Percentiles rank a stretch among this genome's conserved stretches.
phyloP scores from a whole-genome alignment of 1,139 yeast genomes.

The Groenewaldozyma sp. region DNA sequence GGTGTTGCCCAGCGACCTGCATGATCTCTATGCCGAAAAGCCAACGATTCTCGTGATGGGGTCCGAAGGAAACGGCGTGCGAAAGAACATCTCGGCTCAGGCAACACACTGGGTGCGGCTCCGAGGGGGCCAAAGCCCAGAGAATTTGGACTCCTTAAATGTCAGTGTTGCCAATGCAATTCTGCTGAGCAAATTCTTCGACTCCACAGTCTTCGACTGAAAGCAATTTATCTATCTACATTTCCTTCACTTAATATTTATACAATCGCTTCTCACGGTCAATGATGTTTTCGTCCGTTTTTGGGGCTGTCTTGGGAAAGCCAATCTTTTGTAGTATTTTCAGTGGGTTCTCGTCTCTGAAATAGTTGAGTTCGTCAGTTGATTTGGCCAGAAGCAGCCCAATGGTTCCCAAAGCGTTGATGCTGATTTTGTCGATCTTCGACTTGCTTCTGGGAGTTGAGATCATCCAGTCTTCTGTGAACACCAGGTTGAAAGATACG shows the following conservation, averaged over 20 bases:
- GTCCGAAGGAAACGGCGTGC: constrained; percentile 75
- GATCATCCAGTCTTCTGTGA: constrained; percentile 78
- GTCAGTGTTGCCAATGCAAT: constrained; percentile 86
- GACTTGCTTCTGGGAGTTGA: constrained; percentile 63
- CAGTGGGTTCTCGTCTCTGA: constrained; percentile 25
- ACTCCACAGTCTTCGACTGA: constrained; percentile 14
- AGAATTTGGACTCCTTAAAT: constrained; percentile 67
- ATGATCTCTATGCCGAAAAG: constrained; percentile 34
- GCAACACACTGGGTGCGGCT: constrained; percentile 60
- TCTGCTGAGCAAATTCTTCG: constrained; percentile 40
- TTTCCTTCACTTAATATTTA: constrained; percentile 6
- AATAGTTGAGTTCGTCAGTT: constrained; percentile 36
- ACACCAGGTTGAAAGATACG: constrained; percentile 67
- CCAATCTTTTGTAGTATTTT: constrained; percentile 51
- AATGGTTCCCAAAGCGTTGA: constrained; percentile 73
- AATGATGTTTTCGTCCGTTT: background rate
- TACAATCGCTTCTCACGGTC: background rate
- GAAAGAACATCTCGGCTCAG: constrained; percentile 52
- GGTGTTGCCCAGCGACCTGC: constrained; percentile 37
- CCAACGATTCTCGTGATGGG: constrained; percentile 75
- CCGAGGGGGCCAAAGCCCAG: constrained; percentile 17
- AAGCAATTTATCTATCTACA: background rate
- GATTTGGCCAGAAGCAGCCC: constrained; percentile 75
- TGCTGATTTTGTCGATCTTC: constrained; percentile 39
- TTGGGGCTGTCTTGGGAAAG: background rate